A percentile compares a stretch with the other conserved stretches of the same genome.
phyloP scores from a whole-genome alignment of 768 basidiomycete genomes.

The Leccinellum rugosiceps region DNA sequence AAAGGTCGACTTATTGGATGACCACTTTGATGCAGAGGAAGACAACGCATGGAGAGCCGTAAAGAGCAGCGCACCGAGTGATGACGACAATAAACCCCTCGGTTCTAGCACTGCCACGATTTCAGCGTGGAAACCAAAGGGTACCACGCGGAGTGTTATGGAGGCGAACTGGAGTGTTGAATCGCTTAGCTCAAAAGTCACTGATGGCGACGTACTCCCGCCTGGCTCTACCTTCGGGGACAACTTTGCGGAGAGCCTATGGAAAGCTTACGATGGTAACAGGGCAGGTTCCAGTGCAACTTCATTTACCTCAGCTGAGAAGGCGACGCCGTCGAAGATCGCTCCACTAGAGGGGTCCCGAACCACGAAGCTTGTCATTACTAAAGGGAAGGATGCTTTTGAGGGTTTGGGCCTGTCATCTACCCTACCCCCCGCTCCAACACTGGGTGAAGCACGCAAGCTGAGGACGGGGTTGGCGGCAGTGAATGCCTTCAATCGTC shows the following conservation, averaged over 20 bases:
- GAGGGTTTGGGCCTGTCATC: conserved; percentile 62
- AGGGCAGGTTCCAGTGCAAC: conserved; percentile 6
- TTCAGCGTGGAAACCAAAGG: conserved; percentile 30
- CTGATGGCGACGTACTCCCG: conserved; percentile 22
- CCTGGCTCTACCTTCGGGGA: conserved; percentile 54
- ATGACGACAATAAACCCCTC: conserved; percentile 14
- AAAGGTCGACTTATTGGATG: conserved; percentile 35
- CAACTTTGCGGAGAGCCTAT: conserved; percentile 57
- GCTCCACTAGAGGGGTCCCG: conserved; percentile 30
- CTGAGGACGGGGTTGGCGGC: conserved; percentile 64
- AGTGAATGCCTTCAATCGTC: conserved; percentile 39
- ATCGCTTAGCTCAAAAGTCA: conserved; percentile 22
- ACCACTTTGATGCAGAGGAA: conserved; percentile 39
- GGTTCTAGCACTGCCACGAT: conserved; percentile 26
- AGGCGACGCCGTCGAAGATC: conserved; percentile 21
- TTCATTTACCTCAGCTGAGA: conserved; percentile 11
- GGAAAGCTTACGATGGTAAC: conserved; percentile 45
- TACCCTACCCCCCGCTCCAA: conserved; percentile 51
- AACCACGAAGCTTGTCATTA: conserved; percentile 28
- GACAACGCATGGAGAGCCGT: conserved; percentile 48
- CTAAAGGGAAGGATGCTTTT: conserved; percentile 68
- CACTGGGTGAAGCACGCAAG: conserved; percentile 73
- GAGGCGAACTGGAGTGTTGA: conserved; percentile 44
- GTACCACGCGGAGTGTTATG: conserved; percentile 13
- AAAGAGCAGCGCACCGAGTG: conserved; percentile 21